phyloP scores from a whole-genome alignment of 352 stramenopile species.

The Phytophthora sansomeana region DNA sequence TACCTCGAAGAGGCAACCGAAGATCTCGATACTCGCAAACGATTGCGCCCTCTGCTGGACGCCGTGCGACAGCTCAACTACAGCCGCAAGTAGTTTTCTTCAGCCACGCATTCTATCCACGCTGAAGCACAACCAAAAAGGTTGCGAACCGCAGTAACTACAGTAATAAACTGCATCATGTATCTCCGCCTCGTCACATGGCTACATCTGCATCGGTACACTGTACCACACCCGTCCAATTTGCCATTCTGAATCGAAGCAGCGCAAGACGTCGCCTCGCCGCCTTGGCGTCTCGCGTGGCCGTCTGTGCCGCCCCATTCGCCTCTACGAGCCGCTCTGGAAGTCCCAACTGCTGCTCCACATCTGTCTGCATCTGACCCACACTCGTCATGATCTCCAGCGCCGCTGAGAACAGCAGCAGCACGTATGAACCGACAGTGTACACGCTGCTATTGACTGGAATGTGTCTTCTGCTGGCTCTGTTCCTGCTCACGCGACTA shows the following conservation, averaged over 20 bases:
- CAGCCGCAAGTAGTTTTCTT: conserved; percentile 7
- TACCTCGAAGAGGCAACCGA: conserved; percentile 71
- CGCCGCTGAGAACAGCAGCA: conserved; percentile 36
- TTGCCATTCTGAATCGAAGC: conserved; percentile 25
- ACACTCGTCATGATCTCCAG: conserved; percentile 17
- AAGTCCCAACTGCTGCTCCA: conserved; percentile 2
- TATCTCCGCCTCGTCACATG: conserved; percentile 25
- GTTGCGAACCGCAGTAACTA: neutral
- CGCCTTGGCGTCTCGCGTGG: conserved; percentile 2
- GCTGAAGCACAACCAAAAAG: neutral
- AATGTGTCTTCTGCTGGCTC: conserved; percentile 79
- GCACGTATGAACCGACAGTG: conserved; percentile 60
- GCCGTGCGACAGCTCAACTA: conserved; percentile 51
- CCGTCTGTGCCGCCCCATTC: conserved; percentile 5
- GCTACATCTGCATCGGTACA: conserved; percentile 7
- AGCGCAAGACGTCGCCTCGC: neutral
- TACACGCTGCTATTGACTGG: conserved; percentile 83
- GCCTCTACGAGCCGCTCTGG: conserved; percentile 1
- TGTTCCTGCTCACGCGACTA: conserved; percentile 79
- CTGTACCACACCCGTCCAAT: conserved; percentile 11
- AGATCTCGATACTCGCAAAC: conserved; percentile 73
- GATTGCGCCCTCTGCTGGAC: conserved; percentile 77
- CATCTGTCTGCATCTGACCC: neutral
- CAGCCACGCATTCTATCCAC: neutral
- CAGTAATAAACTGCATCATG: neutral